Percentiles rank a stretch among this genome's conserved stretches.
Evolutionary conservation across 176 grass and related monocot species (phyloP).

Genomic region (Oryza meridionalis): DNA sequence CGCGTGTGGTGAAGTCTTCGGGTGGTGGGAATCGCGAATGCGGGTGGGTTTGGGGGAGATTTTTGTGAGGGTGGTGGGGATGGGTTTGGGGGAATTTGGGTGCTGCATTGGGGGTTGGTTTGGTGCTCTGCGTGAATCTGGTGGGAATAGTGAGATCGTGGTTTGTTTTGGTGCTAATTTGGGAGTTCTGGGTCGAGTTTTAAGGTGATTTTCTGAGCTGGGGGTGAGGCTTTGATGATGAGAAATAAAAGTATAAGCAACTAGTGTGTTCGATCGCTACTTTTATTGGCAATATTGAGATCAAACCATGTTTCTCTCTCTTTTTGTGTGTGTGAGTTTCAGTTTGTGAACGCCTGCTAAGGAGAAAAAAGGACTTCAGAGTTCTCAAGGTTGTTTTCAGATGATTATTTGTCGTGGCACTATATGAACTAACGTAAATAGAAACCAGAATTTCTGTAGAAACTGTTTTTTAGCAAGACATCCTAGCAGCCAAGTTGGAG

Average conservation of each 20-base stretch:
- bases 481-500: background rate
- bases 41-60: background rate
- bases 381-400: background rate
- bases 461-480: background rate
- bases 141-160: background rate
- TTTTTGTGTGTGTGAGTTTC: background rate
- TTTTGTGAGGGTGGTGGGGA: background rate
- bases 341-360: background rate
- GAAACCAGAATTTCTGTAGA: background rate
- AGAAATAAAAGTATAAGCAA: background rate
- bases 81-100: background rate
- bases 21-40: slow-evolving; percentile 15
- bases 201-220: background rate
- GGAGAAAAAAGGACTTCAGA: background rate
- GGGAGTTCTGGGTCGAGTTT: background rate
- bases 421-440: background rate
- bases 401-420: background rate
- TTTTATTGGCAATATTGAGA: background rate
- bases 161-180: background rate
- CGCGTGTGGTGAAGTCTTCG: background rate
- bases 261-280: background rate
- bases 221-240: slow-evolving; percentile 2
- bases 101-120: slow-evolving; percentile 14
- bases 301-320: background rate
- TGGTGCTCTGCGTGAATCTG: background rate